Conservation (phyloP, 2,329 filamentous ascomycete species). For the Xylaria sp. region DNA sequence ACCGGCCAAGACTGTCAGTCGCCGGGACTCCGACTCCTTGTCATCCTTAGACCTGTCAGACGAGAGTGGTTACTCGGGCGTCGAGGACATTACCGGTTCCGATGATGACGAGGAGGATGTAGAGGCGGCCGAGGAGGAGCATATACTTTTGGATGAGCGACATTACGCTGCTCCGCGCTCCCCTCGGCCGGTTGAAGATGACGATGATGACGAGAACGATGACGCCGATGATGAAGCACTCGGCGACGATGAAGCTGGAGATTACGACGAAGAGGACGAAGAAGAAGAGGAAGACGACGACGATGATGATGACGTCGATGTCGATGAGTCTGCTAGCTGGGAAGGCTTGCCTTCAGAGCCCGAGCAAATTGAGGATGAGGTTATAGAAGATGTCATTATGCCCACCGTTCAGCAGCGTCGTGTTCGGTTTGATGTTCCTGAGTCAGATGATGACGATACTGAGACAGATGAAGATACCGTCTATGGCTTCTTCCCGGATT, state of each 20-base stretch:
- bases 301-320: conserved; percentile 23
- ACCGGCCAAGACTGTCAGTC: conserved; percentile 42
- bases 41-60: conserved; percentile 58
- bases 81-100: conserved; percentile 74
- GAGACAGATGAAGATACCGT: conserved; percentile 57
- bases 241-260: conserved; percentile 34
- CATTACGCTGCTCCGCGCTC: conserved; percentile 37
- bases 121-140: conserved; percentile 70
- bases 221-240: conserved; percentile 14
- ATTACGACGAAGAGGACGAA: conserved; percentile 36
- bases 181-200: conserved; percentile 47
- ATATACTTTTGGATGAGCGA: conserved; percentile 53
- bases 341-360: conserved; percentile 47
- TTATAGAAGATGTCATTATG: conserved; percentile 31
- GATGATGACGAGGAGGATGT: conserved; percentile 75
- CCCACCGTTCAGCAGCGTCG: conserved; percentile 47
- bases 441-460: conserved; percentile 62
- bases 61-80: conserved; percentile 64
- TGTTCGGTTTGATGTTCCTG: conserved; percentile 67
- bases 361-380: conserved; percentile 39
- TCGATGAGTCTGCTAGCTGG: conserved; percentile 48
- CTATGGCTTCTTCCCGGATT: conserved; percentile 63
- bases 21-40: conserved; percentile 47
- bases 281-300: conserved; percentile 14
- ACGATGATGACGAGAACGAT: conserved; percentile 37